These are phyloP conservation scores for Penicillium verrucosum DNA, from an alignment of 2,329 filamentous ascomycete species.

Conservation along the genomic window DNA sequence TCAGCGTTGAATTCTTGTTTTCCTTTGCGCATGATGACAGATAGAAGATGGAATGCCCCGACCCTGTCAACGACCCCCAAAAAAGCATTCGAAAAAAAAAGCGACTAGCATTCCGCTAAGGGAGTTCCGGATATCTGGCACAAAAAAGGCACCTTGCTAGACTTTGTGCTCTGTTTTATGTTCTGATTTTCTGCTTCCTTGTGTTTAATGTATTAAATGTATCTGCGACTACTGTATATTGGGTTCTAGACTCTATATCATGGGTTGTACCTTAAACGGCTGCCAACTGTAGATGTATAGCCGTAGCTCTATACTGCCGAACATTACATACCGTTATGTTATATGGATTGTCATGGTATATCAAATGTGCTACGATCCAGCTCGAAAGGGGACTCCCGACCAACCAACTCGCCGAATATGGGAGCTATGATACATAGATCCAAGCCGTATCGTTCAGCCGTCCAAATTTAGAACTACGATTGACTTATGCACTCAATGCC, in stretches of 20 bases:
- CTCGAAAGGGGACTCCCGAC: neutral
- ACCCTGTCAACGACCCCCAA: conserved; percentile 50
- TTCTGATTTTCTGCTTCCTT: conserved; percentile 42
- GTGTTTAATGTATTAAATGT: conserved; percentile 12
- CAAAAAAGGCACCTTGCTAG: conserved; percentile 42
- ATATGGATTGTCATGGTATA: neutral
- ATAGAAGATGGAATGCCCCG: conserved; percentile 51
- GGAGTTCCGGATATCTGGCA: conserved; percentile 86
- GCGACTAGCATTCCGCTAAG: conserved; percentile 42
- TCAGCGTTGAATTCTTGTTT: conserved; percentile 17
- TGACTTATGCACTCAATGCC: neutral
- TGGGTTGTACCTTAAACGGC: conserved; percentile 13
- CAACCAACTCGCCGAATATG: neutral
- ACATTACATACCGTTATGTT: neutral
- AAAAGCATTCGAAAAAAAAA: conserved; percentile 54
- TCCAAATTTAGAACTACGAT: too few relatives aligned
- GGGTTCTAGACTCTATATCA: conserved; percentile 26
- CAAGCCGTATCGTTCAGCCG: too few relatives aligned
- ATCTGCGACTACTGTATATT: conserved; percentile 35
- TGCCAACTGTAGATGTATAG: neutral
- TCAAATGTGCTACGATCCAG: neutral
- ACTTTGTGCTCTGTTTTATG: conserved; percentile 29
- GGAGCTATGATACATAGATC: neutral
- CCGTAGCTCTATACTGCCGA: neutral
- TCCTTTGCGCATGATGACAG: conserved; percentile 30